Evolutionary conservation across 1,284 basidiomycete species (phyloP), one percentile per base, ranked within the genome.

Genomic region (Paramarasmius palmivorus): DNA sequence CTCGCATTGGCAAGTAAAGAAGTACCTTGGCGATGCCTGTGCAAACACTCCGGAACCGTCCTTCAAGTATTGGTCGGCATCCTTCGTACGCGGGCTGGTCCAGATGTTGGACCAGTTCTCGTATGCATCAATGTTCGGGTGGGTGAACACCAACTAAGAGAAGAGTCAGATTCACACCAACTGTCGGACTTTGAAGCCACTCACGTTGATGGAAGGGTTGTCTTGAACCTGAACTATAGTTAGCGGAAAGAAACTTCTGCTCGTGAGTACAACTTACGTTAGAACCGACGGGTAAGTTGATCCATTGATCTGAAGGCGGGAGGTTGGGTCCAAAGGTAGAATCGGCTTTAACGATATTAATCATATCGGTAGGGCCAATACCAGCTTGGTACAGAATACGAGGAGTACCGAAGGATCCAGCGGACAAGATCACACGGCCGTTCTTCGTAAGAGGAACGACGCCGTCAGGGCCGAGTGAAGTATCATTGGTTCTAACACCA

Each of bases 81-180:
- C 84, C 3, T 81, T 80, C 7, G 76, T 61, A 19, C 77, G 74
- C 8, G 84, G 84, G 61, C 70, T 68, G 22, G 65, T 68, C 77
- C 78, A 83, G 7, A 86, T 78, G 44, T 74, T 58, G 3, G 76
- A 79, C 84, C 83, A 86, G 64, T 86, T 85, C n/a, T 84, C 80
- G 57, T 84, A 84, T 1, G 81, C 75, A 64, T 86, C 79, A 52
- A 85, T 74, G 37, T 66, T 73, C 4, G 83, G 83, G 61, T 86
- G 83, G 2, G 81, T 84, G 69, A 86, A 85, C 26, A 86, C 81
- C 63, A 86, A 62, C 80, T 83, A 52, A 23, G 29, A 35, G 12
- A 40, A 45, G n/a, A 29, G 15, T 29, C 22, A 14, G 37, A 9
- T 12, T 37, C 23, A 39, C 34, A 29, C n/a, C 32, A 25, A 19